These are phyloP conservation scores for Chalara sp. DNA, from an alignment of 2,329 filamentous ascomycete genomes.

Conservation along the genomic window DNA sequence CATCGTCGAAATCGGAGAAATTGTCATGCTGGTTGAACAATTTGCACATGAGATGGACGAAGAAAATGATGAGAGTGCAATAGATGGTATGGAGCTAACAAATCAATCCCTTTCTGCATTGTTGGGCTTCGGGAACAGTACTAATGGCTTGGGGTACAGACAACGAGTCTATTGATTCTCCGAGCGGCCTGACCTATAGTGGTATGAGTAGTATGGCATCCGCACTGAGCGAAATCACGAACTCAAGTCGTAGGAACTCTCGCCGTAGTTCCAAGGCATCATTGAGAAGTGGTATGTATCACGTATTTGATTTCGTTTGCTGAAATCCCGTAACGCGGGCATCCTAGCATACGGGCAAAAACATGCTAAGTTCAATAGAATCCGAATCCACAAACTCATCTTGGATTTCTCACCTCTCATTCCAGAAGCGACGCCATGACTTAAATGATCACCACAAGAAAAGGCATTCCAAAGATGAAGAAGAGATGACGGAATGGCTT, in stretches of 20 bases:
- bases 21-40: constrained; percentile 51
- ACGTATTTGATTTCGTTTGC: no score
- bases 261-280: not conserved
- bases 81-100: not conserved
- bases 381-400: not conserved
- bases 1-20: constrained; percentile 80
- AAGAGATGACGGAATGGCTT: constrained; percentile 49
- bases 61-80: not conserved
- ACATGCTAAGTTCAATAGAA: not conserved
- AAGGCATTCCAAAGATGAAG: constrained; percentile 31
- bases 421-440: constrained; percentile 7
- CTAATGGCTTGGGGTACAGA: no score
- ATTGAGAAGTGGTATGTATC: not conserved
- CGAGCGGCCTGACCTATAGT: not conserved
- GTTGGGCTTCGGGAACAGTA: no score
- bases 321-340: no score
- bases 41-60: constrained; percentile 5
- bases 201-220: constrained; percentile 7
- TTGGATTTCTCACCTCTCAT: not conserved
- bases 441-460: constrained; percentile 12
- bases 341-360: no score
- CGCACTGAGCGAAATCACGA: constrained; percentile 6
- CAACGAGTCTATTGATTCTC: no score
- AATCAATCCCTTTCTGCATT: no score
- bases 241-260: not conserved